Base-by-base conservation (phyloP, 805 yeast genomes). In the Saturnispora quitensis region DNA sequence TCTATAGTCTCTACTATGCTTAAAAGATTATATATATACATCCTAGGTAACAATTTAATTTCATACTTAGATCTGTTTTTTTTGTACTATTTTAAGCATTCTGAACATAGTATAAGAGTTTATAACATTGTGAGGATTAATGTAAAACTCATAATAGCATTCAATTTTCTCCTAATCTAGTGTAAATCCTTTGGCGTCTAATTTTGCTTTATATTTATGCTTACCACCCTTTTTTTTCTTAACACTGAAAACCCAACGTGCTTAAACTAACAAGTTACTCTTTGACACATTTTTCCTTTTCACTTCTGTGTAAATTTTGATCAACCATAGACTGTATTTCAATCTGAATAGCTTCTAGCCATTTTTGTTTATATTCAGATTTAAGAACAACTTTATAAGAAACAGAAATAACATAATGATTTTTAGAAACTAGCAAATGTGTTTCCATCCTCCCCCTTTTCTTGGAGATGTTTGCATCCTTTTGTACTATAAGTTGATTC, bases 101-200 rank as follows among this genome's bases (percentile, higher is more conserved):
- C 20, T 20, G 20, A 20, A 20, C 20, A 20, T 20, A 20, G 20
- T 20, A 20, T 20, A 20, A 20, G 2, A 20, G 20, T 20, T 20
- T 20, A 20, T 20, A 20, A 20, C 3, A 20, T 20, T 20, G 20
- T 20, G 20, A 20, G 20, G 20, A 20, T 20, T 20, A 20, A 2
- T 20, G 20, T 20, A 20, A 20, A 20, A 20, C 20, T 20, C 20
- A 20, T 20, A 20, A 20, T 20, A 20, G 20, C 20, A 20, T 20
- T 20, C 3, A 20, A 2, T 20, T 20, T 34, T 38, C 27, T 17
- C 56, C 54, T 2, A 27, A 28, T 45, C 43, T 53, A n/a, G 54
- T 3, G 48, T 33, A 28, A 50, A 50, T 12, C 53, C 52, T 45
- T 51, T 50, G 2, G 56, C 56, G 15, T 45, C 52, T 36, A 53